A percentile compares a stretch with the other conserved stretches of the same genome.
These are phyloP conservation scores for Aureobasidium subglaciale DNA, from an alignment of 2,329 filamentous ascomycete species.

Conservation along the genomic window DNA sequence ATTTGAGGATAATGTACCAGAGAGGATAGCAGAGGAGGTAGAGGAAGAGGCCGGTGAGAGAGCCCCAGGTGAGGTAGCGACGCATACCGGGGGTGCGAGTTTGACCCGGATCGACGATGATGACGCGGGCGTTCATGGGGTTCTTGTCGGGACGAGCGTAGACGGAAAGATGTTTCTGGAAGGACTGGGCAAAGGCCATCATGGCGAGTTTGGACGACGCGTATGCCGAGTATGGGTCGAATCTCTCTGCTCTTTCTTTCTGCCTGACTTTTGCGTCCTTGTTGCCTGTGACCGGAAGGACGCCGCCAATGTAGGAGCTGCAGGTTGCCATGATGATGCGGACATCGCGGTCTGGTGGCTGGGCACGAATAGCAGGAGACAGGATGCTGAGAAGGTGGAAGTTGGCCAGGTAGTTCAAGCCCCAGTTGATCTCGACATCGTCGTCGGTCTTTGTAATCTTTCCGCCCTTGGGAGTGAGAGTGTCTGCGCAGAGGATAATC, in stretches of 20 bases:
- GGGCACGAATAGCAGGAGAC: conserved; percentile 79
- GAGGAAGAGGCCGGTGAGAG: conserved; percentile 66
- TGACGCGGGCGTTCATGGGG: conserved; percentile 73
- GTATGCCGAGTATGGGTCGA: conserved; percentile 40
- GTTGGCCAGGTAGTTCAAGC: conserved; percentile 90
- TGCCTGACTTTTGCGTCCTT: conserved; percentile 43
- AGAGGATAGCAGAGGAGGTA: conserved; percentile 74
- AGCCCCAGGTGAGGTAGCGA: conserved; percentile 79
- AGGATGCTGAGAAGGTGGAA: conserved; percentile 91
- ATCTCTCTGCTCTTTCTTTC: conserved; percentile 49
- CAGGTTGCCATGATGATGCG: conserved; percentile 82
- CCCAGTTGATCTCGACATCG: conserved; percentile 84
- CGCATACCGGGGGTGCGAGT: conserved; percentile 80
- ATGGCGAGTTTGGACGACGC: conserved; percentile 59
- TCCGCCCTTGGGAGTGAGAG: conserved; percentile 62
- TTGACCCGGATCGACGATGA: conserved; percentile 81
- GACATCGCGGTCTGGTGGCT: conserved; percentile 90
- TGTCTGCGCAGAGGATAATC: conserved; percentile 79
- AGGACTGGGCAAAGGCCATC: conserved; percentile 81
- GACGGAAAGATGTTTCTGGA: conserved; percentile 82
- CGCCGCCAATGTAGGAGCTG: conserved; percentile 75
- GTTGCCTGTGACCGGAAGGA: conserved; percentile 41
- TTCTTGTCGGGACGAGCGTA: conserved; percentile 78
- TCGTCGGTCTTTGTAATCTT: conserved; percentile 57
- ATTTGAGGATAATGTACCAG: conserved; percentile 85